These are phyloP conservation scores for Penicillium alfredii DNA, from an alignment of 495 filamentous ascomycete species.

Conservation along the genomic window DNA sequence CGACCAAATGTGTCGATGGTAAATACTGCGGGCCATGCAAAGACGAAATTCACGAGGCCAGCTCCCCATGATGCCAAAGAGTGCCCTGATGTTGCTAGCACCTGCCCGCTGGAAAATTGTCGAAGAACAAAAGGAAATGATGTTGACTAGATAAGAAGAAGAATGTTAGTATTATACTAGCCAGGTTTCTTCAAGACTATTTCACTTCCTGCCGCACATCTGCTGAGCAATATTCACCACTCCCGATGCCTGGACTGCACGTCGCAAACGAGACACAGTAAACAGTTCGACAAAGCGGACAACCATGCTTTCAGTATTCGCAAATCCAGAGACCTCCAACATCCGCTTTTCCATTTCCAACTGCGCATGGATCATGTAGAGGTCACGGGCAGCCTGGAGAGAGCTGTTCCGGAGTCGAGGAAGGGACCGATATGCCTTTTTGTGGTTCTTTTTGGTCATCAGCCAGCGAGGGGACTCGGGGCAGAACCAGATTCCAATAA, in stretches of 20 bases:
- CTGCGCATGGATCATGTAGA: constrained; percentile 61
- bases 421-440: constrained; percentile 54
- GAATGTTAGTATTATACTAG: neutral
- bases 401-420: constrained; percentile 53
- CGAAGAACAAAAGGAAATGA: constrained; percentile 79
- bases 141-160: constrained; percentile 33
- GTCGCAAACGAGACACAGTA: constrained; percentile 60
- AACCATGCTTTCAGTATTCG: constrained; percentile 46
- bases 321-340: constrained; percentile 45
- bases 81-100: constrained; percentile 48
- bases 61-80: constrained; percentile 79
- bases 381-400: constrained; percentile 58
- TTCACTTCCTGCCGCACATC: constrained; percentile 66
- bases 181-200: neutral
- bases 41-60: constrained; percentile 75
- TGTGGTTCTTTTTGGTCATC: constrained; percentile 53
- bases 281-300: constrained; percentile 59
- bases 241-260: constrained; percentile 58
- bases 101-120: constrained; percentile 66
- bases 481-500: constrained; percentile 62
- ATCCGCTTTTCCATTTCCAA: too few species aligned
- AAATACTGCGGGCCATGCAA: constrained; percentile 75
- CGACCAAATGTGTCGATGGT: constrained; percentile 86
- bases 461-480: constrained; percentile 67
- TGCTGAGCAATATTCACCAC: constrained; percentile 75